phyloP scores from a whole-genome alignment of 495 filamentous ascomycete genomes.

The Poronia punctata region DNA sequence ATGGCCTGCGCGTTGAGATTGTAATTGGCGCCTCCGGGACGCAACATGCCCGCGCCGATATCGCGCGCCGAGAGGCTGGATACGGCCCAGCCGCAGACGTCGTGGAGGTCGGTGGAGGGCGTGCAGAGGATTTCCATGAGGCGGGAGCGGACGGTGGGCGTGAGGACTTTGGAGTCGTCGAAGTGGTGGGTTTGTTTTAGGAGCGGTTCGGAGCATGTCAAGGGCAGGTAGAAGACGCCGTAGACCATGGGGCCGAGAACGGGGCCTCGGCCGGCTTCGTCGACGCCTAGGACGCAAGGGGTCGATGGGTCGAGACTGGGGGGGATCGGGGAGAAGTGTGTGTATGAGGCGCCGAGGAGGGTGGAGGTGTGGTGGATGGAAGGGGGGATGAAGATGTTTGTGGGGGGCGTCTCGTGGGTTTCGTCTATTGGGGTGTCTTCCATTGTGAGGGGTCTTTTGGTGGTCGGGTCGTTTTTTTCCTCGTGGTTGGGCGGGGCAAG shows the following conservation, averaged over 20 bases:
- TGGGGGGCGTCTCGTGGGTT: slow-evolving; percentile 48
- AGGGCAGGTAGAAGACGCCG: slow-evolving; percentile 77
- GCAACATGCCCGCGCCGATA: slow-evolving; percentile 75
- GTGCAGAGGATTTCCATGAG: slow-evolving; percentile 74
- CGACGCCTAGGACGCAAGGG: slow-evolving; percentile 64
- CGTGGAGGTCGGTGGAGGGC: slow-evolving; percentile 52
- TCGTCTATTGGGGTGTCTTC: slow-evolving; percentile 41
- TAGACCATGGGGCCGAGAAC: slow-evolving; percentile 98
- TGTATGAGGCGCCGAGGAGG: slow-evolving; percentile 68
- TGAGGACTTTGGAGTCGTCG: slow-evolving; percentile 87
- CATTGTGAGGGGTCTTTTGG: no score
- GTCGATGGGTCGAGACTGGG: slow-evolving; percentile 27
- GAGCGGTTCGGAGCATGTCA: slow-evolving; percentile 57
- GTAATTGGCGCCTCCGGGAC: slow-evolving; percentile 54
- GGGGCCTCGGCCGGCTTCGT: slow-evolving; percentile 92
- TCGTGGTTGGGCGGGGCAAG: no score
- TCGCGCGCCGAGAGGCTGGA: slow-evolving; percentile 76
- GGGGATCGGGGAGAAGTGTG: slow-evolving; percentile 72
- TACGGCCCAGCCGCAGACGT: slow-evolving; percentile 74
- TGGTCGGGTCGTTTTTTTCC: no score
- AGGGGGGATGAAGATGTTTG: slow-evolving; percentile 67
- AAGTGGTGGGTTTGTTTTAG: slow-evolving; percentile 74
- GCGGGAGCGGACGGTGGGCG: slow-evolving; percentile 59
- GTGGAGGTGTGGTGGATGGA: slow-evolving; percentile 59
- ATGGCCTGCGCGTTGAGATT: slow-evolving; percentile 98